Evolutionary conservation across 1,284 basidiomycete species (phyloP), one percentile per base, ranked within the genome.

Genomic region (Laetiporus sulphureus): DNA sequence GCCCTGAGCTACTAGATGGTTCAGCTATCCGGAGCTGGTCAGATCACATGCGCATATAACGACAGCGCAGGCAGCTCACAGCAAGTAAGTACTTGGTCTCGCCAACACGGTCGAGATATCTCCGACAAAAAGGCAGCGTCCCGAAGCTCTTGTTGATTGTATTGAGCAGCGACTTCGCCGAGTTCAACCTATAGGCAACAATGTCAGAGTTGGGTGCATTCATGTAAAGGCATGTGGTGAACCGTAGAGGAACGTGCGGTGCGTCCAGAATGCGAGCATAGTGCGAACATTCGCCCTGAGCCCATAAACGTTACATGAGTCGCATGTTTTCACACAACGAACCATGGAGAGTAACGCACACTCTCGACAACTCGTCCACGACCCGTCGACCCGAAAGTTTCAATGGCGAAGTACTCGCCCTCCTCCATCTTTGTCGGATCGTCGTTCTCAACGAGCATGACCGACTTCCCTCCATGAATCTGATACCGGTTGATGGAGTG

Each of bases 321-420:
- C n/a, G n/a, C n/a, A n/a, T n/a, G n/a, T 16, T 23, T 5, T 42
- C 32, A 2, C 35, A 30, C 22, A 46, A 47, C n/a, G n/a, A n/a
- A n/a, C n/a, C 50, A 32, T 52, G 45, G 40, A 36, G 29, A 38
- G 19, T 2, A 4, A 64, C 77, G 50, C 52, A 87, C 86, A 48
- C 75, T 75, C 57, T 99, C 95, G 11, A 91, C 73, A n/a, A 98
- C 91, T 34, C 83, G 75, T 3, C 95, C 96, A 32, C 87, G 75
- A n/a, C 96, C 96, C 0, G 95, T 99, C 19, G 88, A 90, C 18
- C 96, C 96, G 64, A 99, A 99, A 0, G 96, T 99, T 66, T 99
- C 96, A 49, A 99, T 97, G 12, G 96, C 96, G 62, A 93, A 99
- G 64, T 97, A 96, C 60, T 99, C 96, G 27, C 93, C 95, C 65